Evolutionary conservation across 306 rosid genomes (phyloP), one percentile per base, ranked within the genome.

Genomic region (Hippophae gyantsensis): DNA sequence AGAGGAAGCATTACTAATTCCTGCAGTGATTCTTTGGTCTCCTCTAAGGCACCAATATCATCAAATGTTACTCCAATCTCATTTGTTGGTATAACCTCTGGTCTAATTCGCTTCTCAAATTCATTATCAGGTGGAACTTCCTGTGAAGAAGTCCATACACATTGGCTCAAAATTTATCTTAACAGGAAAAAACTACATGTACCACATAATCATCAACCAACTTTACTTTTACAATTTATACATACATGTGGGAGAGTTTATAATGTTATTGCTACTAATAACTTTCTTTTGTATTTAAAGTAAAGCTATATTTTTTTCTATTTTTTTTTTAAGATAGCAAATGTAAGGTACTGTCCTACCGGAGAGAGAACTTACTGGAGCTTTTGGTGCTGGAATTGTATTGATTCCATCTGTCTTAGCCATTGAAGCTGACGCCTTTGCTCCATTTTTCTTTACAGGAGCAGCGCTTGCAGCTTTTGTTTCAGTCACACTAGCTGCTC

Each of bases 51-150:
- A 56, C 99, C 99, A 25, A 93, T 85, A 71, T 93, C 97, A 45
- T 83, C 62, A 78, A 93, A 93, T 38, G 90, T 76, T 18, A 93
- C 90, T 57, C 65, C 72, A 52, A 93, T 84, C 76, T 88, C 94
- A 38, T 82, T 72, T 50, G 94, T 94, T 10, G 94, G 94, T 76
- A 93, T 88, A 32, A 93, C 97, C 75, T 92, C 96, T 5, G 95
- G 95, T 68, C 97, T 88, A 65, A 93, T 88, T 48, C 97, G 79
- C 64, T 93, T 93, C 80, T 93, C 99, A 74, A 88, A 93, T 77
- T 93, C 99, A 6, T 93, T 84, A 73, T 93, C 99, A 3, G 83
- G 83, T 57, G 76, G 79, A 72, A 72, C 86, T 67, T 80, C 96
- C 99, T 93, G 80, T 49, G 58, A 71, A 48, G 41, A 32, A 42